Percentiles rank a stretch among this genome's conserved stretches.
Evolutionary conservation across 495 filamentous ascomycete species (phyloP).

Genomic region (Thozetella sp.): DNA sequence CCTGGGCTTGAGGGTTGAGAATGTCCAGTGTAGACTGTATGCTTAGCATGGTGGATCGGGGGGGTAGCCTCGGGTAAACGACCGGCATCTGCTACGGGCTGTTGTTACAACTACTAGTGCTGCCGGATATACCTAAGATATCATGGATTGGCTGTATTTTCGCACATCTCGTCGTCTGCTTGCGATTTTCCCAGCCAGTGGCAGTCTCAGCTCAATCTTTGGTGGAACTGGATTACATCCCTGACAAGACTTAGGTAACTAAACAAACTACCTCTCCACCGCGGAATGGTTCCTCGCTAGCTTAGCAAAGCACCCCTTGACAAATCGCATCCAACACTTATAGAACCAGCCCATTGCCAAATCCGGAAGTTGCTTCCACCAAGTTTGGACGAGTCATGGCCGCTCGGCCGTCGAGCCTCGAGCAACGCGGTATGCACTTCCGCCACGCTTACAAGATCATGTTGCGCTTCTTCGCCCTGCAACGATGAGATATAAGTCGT

Average conservation of each 20-base stretch:
- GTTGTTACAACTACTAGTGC: not conserved
- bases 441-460: too few relatives aligned
- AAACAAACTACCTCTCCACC: not conserved
- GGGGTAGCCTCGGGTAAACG: not conserved
- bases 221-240: too few relatives aligned
- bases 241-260: not conserved
- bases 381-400: too few relatives aligned
- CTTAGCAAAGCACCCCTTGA: not conserved
- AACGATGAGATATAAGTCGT: too few relatives aligned
- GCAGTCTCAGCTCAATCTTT: too few relatives aligned
- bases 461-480: too few relatives aligned
- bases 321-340: not conserved
- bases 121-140: not conserved
- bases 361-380: too few relatives aligned
- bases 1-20: too few relatives aligned
- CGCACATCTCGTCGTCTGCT: not conserved
- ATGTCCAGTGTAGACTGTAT: constrained; percentile 3
- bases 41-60: not conserved
- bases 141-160: not conserved
- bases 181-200: too few relatives aligned
- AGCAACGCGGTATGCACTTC: too few relatives aligned
- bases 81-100: too few relatives aligned
- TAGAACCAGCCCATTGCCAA: not conserved
- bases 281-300: not conserved
- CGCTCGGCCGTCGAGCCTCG: too few relatives aligned